Conservation (phyloP, 495 filamentous ascomycete species). For the Chaetomium tenue region DNA sequence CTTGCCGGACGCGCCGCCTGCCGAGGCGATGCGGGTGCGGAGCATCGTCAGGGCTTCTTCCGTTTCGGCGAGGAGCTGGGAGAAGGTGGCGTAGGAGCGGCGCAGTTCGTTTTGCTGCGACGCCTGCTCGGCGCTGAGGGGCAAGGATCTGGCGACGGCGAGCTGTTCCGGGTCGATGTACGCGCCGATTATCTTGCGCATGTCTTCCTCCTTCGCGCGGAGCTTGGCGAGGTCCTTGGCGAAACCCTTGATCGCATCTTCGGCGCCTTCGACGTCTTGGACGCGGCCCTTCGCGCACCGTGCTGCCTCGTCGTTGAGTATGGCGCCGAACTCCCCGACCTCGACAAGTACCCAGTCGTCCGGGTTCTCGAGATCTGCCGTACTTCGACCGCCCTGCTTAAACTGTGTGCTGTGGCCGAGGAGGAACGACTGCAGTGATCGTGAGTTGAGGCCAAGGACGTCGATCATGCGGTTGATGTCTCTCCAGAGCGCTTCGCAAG, state of each 20-base stretch:
- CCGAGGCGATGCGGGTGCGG: constrained; percentile 70
- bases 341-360: constrained; percentile 72
- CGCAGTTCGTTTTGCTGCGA: constrained; percentile 80
- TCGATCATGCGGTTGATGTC: constrained; percentile 98
- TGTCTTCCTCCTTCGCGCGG: constrained; percentile 65
- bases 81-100: constrained; percentile 62
- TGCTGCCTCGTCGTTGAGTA: constrained; percentile 56
- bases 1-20: constrained; percentile 44
- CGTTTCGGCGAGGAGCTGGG: constrained; percentile 69
- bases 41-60: constrained; percentile 80
- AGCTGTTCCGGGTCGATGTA: constrained; percentile 60
- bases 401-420: constrained; percentile 57
- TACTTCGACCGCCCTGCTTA: constrained; percentile 48
- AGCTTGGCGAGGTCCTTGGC: constrained; percentile 65
- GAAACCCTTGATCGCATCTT: constrained; percentile 59
- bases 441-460: constrained; percentile 81
- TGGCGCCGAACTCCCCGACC: constrained; percentile 57
- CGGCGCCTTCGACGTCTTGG: constrained; percentile 60
- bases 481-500: constrained; percentile 72
- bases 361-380: constrained; percentile 59
- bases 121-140: constrained; percentile 78
- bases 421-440: constrained; percentile 69
- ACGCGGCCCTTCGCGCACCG: constrained; percentile 60
- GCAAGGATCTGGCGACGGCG: constrained; percentile 59
- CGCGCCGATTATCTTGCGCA: constrained; percentile 66